Conservation (phyloP, 768 basidiomycete species). For the Pulveroboletus sp. region DNA sequence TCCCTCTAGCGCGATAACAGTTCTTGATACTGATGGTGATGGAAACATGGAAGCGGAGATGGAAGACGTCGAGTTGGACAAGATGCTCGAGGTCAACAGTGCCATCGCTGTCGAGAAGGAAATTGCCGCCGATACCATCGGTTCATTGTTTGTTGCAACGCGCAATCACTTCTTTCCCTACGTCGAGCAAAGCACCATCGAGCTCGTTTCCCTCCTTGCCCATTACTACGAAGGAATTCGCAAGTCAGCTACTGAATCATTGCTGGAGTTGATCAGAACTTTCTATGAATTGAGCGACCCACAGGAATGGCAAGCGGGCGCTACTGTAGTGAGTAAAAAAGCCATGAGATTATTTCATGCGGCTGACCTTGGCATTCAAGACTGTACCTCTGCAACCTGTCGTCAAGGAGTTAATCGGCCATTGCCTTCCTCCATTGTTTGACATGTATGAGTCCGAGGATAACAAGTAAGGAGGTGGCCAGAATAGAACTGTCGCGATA, state of each 20-base stretch:
- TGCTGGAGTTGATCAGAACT: conserved; percentile 84
- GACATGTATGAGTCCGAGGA: conserved; percentile 94
- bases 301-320: conserved; percentile 79
- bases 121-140: conserved; percentile 95
- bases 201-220: conserved; percentile 71
- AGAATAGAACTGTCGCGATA: conserved; percentile 3
- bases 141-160: conserved; percentile 82
- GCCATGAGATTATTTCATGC: neutral
- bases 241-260: conserved; percentile 84
- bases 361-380: conserved; percentile 27
- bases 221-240: conserved; percentile 99
- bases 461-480: conserved; percentile 77
- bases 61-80: conserved; percentile 80
- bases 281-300: conserved; percentile 88
- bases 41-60: conserved; percentile 58
- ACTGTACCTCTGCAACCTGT: conserved; percentile 52
- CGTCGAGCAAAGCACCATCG: conserved; percentile 76
- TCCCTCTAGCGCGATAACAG: conserved; percentile 62
- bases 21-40: conserved; percentile 53
- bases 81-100: conserved; percentile 88
- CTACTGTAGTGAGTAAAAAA: conserved; percentile 47
- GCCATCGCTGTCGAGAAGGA: conserved; percentile 99
- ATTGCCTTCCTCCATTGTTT: conserved; percentile 68
- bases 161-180: conserved; percentile 85
- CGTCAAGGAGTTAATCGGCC: conserved; percentile 76